Conservation (phyloP, 495 filamentous ascomycete species). For the Talaromyces ruber region DNA sequence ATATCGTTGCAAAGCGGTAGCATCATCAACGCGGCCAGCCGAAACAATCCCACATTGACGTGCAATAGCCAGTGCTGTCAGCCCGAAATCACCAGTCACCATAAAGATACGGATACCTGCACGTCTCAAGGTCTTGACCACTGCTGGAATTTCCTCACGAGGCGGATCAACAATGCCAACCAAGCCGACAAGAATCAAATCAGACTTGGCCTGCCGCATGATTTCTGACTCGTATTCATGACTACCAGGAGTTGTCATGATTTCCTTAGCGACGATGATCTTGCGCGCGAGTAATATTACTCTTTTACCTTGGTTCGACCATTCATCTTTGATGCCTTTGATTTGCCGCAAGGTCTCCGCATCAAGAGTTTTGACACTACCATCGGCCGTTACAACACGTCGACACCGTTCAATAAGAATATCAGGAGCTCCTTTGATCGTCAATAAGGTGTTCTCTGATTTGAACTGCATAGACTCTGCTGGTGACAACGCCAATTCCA, state of each 20-base stretch:
- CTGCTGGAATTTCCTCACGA: conserved; percentile 48
- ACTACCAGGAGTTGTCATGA: conserved; percentile 15
- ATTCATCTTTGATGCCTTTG: conserved; percentile 26
- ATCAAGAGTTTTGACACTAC: conserved; percentile 26
- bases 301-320: conserved; percentile 40
- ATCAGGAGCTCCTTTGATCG: conserved; percentile 45
- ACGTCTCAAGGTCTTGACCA: conserved; percentile 39
- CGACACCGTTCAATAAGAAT: conserved; percentile 36
- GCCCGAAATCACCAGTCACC: conserved; percentile 64
- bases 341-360: conserved; percentile 21
- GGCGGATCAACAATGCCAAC: conserved; percentile 55
- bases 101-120: conserved; percentile 56
- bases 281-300: conserved; percentile 42
- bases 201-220: conserved; percentile 21
- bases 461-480: conserved; percentile 3
- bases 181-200: conserved; percentile 39
- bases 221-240: conserved; percentile 40
- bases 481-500: conserved; percentile 1
- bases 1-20: conserved; percentile 3
- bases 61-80: conserved; percentile 63
- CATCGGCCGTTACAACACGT: conserved; percentile 23
- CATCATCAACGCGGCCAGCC: conserved; percentile 15
- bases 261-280: conserved; percentile 12
- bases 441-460: conserved; percentile 17
- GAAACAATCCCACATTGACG: conserved; percentile 50